A percentile compares a stretch with the other conserved stretches of the same genome.
These are phyloP conservation scores for Pezicula radicicola DNA, from an alignment of 2,329 filamentous ascomycete species.

Conservation along the genomic window DNA sequence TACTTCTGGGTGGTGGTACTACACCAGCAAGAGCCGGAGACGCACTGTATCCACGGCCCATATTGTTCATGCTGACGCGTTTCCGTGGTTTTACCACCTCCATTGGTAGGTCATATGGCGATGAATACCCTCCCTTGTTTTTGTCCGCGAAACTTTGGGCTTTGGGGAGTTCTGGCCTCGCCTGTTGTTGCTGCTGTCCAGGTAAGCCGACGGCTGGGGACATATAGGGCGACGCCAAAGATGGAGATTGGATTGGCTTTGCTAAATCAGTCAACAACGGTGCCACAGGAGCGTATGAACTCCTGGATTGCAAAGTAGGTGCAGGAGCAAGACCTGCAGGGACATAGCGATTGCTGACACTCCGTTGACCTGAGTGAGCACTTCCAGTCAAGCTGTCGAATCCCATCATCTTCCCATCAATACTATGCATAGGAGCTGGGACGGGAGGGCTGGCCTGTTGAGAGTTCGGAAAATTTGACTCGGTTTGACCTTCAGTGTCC, in stretches of 20 bases:
- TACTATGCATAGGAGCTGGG: constrained; percentile 19
- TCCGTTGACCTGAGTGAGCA: constrained; percentile 12
- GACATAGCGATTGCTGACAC: constrained; percentile 23
- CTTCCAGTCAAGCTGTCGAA: constrained; percentile 14
- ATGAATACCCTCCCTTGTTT: constrained; percentile 86
- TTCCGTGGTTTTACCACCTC: constrained; percentile 75
- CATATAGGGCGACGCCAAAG: constrained; percentile 15
- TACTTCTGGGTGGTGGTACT: constrained; percentile 24
- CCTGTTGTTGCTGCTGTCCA: constrained; percentile 23
- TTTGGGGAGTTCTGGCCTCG: constrained; percentile 46
- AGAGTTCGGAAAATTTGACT: constrained; percentile 21
- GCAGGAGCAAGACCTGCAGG: constrained; percentile 16
- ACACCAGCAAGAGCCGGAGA: constrained; percentile 5
- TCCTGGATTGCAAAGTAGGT: constrained; percentile 9
- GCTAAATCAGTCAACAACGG: constrained; percentile 28
- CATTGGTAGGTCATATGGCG: constrained; percentile 92
- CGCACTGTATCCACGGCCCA: constrained; percentile 21
- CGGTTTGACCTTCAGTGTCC: constrained; percentile 33
- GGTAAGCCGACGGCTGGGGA: constrained; percentile 17
- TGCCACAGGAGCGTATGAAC: constrained; percentile 23
- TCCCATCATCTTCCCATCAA: constrained; percentile 29
- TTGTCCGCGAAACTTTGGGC: constrained; percentile 87
- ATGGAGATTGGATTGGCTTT: constrained; percentile 9
- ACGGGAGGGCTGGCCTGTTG: constrained; percentile 21
- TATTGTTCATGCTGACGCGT: constrained; percentile 52